Evolutionary conservation across 2,329 filamentous ascomycete genomes (phyloP), one percentile per base, ranked within the genome.

Genomic region (Aspergillus brasiliensis): DNA sequence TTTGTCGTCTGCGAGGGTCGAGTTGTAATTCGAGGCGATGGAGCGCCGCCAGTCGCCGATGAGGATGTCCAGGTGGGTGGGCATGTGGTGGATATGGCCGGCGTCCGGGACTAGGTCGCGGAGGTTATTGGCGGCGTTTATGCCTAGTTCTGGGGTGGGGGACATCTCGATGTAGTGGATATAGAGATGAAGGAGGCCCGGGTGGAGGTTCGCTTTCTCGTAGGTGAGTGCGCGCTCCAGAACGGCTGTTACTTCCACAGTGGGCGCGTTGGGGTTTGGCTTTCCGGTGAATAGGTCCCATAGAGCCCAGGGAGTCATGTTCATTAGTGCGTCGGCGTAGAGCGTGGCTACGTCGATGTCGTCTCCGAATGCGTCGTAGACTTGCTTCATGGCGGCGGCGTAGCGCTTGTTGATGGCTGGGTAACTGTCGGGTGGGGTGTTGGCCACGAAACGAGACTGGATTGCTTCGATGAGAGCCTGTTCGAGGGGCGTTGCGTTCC

Each of bases 121-220:
- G 11, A 92, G 80, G n/a, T 64, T 78, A 68, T 91, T 82, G 10
- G 88, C 88, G 0, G 83, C 79, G 0, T 83, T 78, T 8, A 90
- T 70, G 1, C 86, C 89, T 1, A 73, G 70, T 69, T 91, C 89
- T 0, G 89, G 88, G 0, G 78, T 81, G 0, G 79, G 76, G 0
- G 88, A 91, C 88, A 91, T 91, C 70, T 92, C 89, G 81, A 90
- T 88, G 6, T 90, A 81, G 66, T 91, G 89, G 34, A 91, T 89
- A 72, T 92, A 91, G 38, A 92, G 76, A 71, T 92, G 90, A 1
- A 91, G 78, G 0, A 92, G 75, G 0, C 89, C 90, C 0, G 90
- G 87, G 67, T 95, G 90, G 2, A 76, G 65, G 7, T 80, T 71
- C 0, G 80, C 69, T 2, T 80, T 77, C 2, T 74, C 69, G 3